These are phyloP conservation scores for Colletotrichum phormii DNA, from an alignment of 2,329 filamentous ascomycete genomes.

Conservation along the genomic window DNA sequence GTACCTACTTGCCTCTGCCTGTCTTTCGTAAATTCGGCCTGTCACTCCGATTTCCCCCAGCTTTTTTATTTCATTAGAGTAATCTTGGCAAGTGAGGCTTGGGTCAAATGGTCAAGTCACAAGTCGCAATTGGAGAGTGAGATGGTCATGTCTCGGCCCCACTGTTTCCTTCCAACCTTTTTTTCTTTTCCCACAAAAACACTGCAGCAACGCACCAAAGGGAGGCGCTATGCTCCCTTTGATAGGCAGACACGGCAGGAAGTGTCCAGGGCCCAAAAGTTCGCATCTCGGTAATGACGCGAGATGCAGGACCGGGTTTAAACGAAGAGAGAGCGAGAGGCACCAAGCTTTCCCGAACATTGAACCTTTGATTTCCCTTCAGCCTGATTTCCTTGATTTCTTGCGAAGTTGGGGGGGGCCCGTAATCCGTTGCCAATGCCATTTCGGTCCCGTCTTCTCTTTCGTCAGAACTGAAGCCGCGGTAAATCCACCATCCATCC, in stretches of 20 bases:
- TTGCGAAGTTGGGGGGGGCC: not conserved
- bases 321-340: not conserved
- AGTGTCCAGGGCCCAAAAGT: not conserved
- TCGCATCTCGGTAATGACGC: constrained; percentile 16
- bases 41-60: not conserved
- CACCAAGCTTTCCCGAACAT: not conserved
- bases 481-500: not conserved
- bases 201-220: not conserved
- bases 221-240: not conserved
- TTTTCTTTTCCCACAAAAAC: not conserved
- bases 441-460: constrained; percentile 8
- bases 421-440: not conserved
- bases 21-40: not conserved
- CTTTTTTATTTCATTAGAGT: not conserved
- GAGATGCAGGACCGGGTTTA: constrained; percentile 11
- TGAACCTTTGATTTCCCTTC: not conserved
- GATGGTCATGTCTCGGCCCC: not conserved
- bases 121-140: no score
- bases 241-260: not conserved
- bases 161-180: not conserved
- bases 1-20: not conserved
- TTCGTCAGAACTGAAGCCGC: not conserved
- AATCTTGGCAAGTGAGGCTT: constrained; percentile 9
- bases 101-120: not conserved
- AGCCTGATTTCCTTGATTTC: not conserved